Percentiles rank a stretch among this genome's conserved stretches.
phyloP scores from a whole-genome alignment of 805 yeast genomes.

The Spathaspora boniae region DNA sequence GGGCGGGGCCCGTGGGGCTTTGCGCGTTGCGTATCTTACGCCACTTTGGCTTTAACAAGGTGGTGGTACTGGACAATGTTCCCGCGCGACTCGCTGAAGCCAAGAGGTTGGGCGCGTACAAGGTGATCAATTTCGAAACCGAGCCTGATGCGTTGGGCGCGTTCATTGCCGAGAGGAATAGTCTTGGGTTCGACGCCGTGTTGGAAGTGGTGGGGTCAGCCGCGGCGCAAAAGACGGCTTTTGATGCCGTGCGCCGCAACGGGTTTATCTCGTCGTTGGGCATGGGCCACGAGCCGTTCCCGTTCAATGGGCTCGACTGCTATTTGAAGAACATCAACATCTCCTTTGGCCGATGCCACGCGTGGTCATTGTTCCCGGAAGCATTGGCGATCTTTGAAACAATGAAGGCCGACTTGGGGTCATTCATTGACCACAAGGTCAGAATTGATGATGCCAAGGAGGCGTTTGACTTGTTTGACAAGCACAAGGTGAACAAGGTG shows the following conservation, averaged over 20 bases:
- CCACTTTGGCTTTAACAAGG: constrained; percentile 39
- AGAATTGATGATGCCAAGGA: constrained; percentile 42
- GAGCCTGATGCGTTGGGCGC: constrained; percentile 26
- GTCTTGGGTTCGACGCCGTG: constrained; percentile 57
- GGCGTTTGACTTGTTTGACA: constrained; percentile 51
- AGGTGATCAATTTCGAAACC: constrained; percentile 40
- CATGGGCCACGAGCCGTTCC: constrained; percentile 55
- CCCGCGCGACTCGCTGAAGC: constrained; percentile 46
- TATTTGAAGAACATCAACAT: constrained; percentile 53
- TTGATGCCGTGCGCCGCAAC: constrained; percentile 51
- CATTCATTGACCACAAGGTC: constrained; percentile 48
- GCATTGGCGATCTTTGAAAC: constrained; percentile 46
- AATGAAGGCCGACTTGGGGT: constrained; percentile 43
- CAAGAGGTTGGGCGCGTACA: constrained; percentile 45
- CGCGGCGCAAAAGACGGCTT: constrained; percentile 48
- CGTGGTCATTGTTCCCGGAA: constrained; percentile 52
- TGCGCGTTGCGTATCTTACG: constrained; percentile 48
- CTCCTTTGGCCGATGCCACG: constrained; percentile 64
- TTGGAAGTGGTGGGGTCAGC: constrained; percentile 59
- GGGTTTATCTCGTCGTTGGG: constrained; percentile 60
- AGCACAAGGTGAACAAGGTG: constrained; percentile 53
- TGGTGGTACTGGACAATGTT: constrained; percentile 50
- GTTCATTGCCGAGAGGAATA: constrained; percentile 34
- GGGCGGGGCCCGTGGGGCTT: constrained; percentile 60
- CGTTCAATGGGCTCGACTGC: constrained; percentile 55